phyloP scores from a whole-genome alignment of 2,329 filamentous ascomycete genomes.

The Ceratocystis eucalypticola region DNA sequence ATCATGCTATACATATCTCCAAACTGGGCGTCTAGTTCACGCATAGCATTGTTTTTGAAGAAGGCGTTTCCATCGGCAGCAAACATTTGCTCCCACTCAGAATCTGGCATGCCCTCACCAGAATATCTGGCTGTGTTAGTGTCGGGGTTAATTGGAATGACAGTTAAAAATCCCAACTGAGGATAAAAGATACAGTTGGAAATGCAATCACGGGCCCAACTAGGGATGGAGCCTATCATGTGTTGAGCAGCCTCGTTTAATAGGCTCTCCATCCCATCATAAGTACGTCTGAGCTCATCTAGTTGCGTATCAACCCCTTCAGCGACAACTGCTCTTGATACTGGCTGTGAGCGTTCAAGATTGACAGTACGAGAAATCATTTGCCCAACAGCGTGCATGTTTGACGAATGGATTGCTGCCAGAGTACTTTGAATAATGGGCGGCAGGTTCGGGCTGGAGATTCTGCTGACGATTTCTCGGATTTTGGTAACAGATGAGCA shows the following conservation, averaged over 20 bases:
- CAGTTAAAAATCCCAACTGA: slow-evolving; percentile 79
- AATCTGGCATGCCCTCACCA: slow-evolving; percentile 45
- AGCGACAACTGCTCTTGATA: slow-evolving; percentile 59
- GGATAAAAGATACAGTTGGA: slow-evolving; percentile 80
- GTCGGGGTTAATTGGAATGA: slow-evolving; percentile 46
- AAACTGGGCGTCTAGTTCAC: slow-evolving; percentile 62
- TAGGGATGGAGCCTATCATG: slow-evolving; percentile 50
- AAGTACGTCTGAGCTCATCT: slow-evolving; percentile 63
- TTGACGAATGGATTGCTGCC: slow-evolving; percentile 5
- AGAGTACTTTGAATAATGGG: neutral
- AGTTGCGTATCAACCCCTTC: slow-evolving; percentile 58
- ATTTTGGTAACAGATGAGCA: slow-evolving; percentile 12
- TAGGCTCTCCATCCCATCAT: slow-evolving; percentile 63
- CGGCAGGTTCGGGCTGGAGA: neutral
- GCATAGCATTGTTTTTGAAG: slow-evolving; percentile 77
- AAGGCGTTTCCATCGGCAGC: slow-evolving; percentile 56
- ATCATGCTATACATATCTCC: slow-evolving; percentile 80
- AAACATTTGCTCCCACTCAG: slow-evolving; percentile 68
- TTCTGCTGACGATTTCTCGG: slow-evolving; percentile 5
- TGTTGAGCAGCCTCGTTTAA: slow-evolving; percentile 53
- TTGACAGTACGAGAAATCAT: slow-evolving; percentile 14
- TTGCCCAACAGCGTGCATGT: slow-evolving; percentile 10
- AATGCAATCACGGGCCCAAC: slow-evolving; percentile 39
- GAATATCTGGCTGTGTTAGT: slow-evolving; percentile 40
- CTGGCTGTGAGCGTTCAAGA: slow-evolving; percentile 41